Conservation (phyloP, 2,329 filamentous ascomycete genomes). For the Emydomyces testavorans region DNA sequence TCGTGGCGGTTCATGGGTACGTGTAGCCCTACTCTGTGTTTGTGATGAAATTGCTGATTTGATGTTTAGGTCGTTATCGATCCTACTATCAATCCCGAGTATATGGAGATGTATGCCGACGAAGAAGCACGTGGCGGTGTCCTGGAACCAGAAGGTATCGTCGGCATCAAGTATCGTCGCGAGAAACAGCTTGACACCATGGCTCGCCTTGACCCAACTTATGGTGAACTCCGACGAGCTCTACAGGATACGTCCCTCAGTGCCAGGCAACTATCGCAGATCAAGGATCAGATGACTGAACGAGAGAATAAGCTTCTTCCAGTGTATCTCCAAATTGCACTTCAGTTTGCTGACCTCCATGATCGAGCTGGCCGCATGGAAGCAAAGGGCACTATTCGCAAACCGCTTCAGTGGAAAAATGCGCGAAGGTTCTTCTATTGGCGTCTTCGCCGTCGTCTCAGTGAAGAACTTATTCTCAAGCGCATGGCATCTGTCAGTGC, state of each 20-base stretch:
- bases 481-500: conserved; percentile 51
- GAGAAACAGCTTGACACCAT: conserved; percentile 97
- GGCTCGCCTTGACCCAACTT: conserved; percentile 78
- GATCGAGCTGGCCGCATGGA: conserved; percentile 96
- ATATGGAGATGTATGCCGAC: conserved; percentile 99
- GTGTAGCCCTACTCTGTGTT: conserved; percentile 20
- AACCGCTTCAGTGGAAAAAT: conserved; percentile 72
- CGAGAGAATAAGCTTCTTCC: conserved; percentile 84
- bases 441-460: conserved; percentile 90
- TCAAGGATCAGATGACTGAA: conserved; percentile 73
- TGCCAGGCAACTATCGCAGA: conserved; percentile 60
- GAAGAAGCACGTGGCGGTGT: conserved; percentile 92
- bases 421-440: conserved; percentile 98
- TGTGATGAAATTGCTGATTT: conserved; percentile 8
- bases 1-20: conserved; percentile 89
- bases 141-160: conserved; percentile 92
- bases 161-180: conserved; percentile 96
- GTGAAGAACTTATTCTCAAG: conserved; percentile 94
- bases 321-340: conserved; percentile 87
- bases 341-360: conserved; percentile 94
- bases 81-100: conserved; percentile 89
- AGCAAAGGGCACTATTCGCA: conserved; percentile 88
- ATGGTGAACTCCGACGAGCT: conserved; percentile 72
- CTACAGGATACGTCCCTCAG: conserved; percentile 55
- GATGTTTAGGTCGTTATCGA: conserved; percentile 72